Base-by-base conservation (phyloP, 176 grass and related monocot species). In the Aegilops speltoides region DNA sequence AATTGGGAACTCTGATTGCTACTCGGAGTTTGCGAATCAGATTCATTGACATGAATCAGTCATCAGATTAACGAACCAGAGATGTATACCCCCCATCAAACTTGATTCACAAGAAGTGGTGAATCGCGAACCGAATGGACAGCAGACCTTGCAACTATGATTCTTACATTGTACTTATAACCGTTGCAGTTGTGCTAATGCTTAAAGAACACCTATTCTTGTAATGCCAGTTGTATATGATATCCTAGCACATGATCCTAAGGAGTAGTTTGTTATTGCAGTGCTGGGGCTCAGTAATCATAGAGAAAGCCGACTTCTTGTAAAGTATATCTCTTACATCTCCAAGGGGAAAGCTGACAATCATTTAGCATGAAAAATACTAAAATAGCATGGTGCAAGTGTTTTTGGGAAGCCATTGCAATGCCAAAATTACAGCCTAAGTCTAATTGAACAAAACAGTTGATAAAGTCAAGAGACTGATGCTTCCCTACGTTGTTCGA, bases 121-220 rank as follows among this genome's bases (percentile, higher is more conserved):
- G 50, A 54, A 54, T 54, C 16, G 6, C 16, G 16, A 52, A 52
- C 15, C 16, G 12, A 48, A 48, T 15, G 45, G 15, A 48, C 45
- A 48, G 50, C 16, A 19, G 16, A 54, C 19, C 50, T 54, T 54
- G 50, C 50, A 54, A 54, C 50, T 54, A 54, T 54, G 16, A 19
- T 79, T 57, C 26, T 10, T 85, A 38, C 36, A 64, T 69, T 33
- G 6, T 61, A 31, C 82, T 32, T 59, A 66, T 60, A 79, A 59
- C 19, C 83, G 57, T 71, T 68, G 45, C 24, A 78, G 60, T 79
- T 54, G 5, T 57, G 43, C 20, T 78, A 14, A 57, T 61, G 84
- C 32, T 20, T 43, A 34, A 69, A 45, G 32, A 71, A 40, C 5
- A 71, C 23, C n/a, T 68, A 68, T 78, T 68, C 43, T 54, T 3